Base-by-base conservation (phyloP, 1,284 basidiomycete genomes). In the Cystobasidiaceae sp. region DNA sequence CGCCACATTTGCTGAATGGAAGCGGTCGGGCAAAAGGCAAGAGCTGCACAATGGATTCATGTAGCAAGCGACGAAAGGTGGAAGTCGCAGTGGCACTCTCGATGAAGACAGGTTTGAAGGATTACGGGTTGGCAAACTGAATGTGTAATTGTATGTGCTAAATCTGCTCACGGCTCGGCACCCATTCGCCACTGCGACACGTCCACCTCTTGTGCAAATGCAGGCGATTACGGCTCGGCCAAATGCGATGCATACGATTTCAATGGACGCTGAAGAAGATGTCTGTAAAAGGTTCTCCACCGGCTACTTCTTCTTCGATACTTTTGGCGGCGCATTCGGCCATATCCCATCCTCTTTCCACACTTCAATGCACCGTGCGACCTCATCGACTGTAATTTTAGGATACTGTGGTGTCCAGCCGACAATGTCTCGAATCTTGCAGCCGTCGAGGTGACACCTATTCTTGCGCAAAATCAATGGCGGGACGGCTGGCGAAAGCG, bases 301-400 rank as follows among this genome's bases (percentile, higher is more conserved):
- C 45, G 15, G 17, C 25, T 9, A 15, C n/a, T 33, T 43, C 30
- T 4, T 50, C 13, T 15, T 52, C 21, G 54, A 13, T 25, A 49
- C 55, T 68, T 68, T 43, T 28, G 68, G 46, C 19, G 68, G 66
- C 19, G 68, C 68, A 56, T 69, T 70, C 30, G 69, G 69, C 69
- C 69, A 70, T 37, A 70, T 49, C 25, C 69, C 68, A 41, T 70
- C 69, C n/a, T 59, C 57, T 21, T 68, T 67, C 30, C 67, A 70
- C 43, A 60, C 48, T 5, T 67, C 21, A 30, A 70, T 32, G 30
- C 59, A 58, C 8, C 60, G 54, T 15, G 57, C 55, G 4, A 70
- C 66, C 30, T 64, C 69, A 44, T 70, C 63, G 17, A 52, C 68
- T 34, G 55, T 69, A 44, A 70, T 60, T 32, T 55, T 63, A 2